phyloP scores from a whole-genome alignment of 2,329 filamentous ascomycete genomes.

The Colletotrichum tanaceti region DNA sequence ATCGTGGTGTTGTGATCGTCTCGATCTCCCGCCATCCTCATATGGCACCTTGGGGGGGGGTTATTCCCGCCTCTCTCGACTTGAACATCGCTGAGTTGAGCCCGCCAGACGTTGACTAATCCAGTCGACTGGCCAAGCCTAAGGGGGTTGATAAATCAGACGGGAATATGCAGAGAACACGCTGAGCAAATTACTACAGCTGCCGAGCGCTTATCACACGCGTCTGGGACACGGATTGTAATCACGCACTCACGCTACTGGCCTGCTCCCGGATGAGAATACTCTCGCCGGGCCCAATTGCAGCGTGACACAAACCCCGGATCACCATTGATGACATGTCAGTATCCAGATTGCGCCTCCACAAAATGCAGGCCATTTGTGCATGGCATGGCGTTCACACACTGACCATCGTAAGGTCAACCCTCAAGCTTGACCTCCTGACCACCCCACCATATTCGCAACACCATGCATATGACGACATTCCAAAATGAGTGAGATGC shows the following conservation, averaged over 20 bases:
- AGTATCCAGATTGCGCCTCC: conserved; percentile 12
- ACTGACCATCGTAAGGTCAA: conserved; percentile 37
- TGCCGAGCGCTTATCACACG: too few species aligned
- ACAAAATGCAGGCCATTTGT: neutral
- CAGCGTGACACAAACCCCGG: conserved; percentile 7
- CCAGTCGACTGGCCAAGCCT: too few species aligned
- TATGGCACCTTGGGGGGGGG: too few species aligned
- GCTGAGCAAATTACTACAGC: neutral
- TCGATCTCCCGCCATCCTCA: neutral
- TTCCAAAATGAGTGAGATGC: neutral
- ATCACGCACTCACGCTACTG: neutral
- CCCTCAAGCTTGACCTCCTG: conserved; percentile 34
- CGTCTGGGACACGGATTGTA: neutral
- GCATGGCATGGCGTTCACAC: conserved; percentile 18
- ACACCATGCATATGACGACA: neutral
- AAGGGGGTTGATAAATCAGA: too few species aligned
- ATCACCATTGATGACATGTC: neutral
- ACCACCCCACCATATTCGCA: neutral
- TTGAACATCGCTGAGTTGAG: too few species aligned
- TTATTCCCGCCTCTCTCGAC: too few species aligned
- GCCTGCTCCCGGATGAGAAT: neutral
- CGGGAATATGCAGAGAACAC: neutral
- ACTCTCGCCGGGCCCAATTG: neutral
- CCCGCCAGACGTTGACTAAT: too few species aligned
- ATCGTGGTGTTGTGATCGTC: neutral